Evolutionary conservation across 805 yeast genomes (phyloP), one percentile per base, ranked within the genome.

Genomic region (Ogataea pini): DNA sequence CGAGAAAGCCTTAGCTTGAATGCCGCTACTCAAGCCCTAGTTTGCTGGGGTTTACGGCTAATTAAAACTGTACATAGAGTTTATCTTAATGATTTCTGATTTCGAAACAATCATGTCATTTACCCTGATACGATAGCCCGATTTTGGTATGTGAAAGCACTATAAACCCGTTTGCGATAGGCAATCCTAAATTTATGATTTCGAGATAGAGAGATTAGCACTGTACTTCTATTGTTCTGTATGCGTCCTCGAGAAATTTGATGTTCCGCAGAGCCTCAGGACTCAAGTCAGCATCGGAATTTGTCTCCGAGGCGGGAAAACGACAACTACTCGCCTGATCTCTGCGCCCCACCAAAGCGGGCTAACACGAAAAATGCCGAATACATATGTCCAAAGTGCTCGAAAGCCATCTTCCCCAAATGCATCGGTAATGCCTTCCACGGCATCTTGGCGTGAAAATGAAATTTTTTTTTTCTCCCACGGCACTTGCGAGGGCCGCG

Each of bases 1-100:
- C 14, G 69, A 64, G 33, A 62, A 58, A 33, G 55, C 60, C 7
- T 48, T 63, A 20, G 54, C 48, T 18, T 50, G 45, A 45, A 12
- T 16, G 20, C 36, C 19, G 36, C 12, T 5, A n/a, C 18, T 17
- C 20, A 5, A 7, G 20, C 7, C 20, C 36, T 24, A 7, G 27
- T 24, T 7, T n/a, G n/a, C n/a, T n/a, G n/a, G n/a, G n/a, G n/a
- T n/a, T n/a, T n/a, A n/a, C n/a, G n/a, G n/a, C n/a, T n/a, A n/a
- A n/a, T n/a, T n/a, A n/a, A n/a, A n/a, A n/a, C 14, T 18, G 38
- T 34, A 18, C 14, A 34, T 34, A 34, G 16, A 12, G 14, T 4
- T 18, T 18, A 10, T 14, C 10, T 4, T 34, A 17, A 14, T 7
- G 10, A 8, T 6, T 8, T 5, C 17, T n/a, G n/a, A n/a, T n/a